Evolutionary conservation across 495 filamentous ascomycete species (phyloP).

Genomic region (Glarea lozoyensis): DNA sequence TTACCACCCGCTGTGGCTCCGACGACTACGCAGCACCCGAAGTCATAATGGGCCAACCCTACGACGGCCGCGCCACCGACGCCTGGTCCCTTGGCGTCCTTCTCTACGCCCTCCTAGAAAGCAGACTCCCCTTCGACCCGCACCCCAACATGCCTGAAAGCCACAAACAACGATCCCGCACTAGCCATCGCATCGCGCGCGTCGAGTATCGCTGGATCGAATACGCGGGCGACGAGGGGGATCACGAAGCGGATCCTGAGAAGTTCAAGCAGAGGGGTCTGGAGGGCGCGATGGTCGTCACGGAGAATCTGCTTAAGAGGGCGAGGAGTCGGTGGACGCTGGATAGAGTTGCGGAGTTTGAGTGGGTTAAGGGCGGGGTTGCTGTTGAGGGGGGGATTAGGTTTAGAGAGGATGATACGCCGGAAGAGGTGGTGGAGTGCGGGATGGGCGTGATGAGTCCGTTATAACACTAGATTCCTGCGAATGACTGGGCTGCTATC

Average conservation of each 20-base stretch:
- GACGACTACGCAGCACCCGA: constrained; percentile 97
- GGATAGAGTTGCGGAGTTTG: constrained; percentile 56
- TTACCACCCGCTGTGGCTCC: constrained; percentile 85
- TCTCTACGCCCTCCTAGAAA: constrained; percentile 89
- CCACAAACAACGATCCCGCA: constrained; percentile 62
- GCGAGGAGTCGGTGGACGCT: constrained; percentile 65
- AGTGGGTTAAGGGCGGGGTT: constrained; percentile 73
- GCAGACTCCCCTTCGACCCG: constrained; percentile 84
- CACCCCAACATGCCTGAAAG: constrained; percentile 62
- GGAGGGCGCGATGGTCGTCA: constrained; percentile 65
- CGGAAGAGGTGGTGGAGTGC: constrained; percentile 31
- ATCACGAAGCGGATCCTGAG: constrained; percentile 40
- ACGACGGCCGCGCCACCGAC: constrained; percentile 87
- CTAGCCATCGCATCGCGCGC: constrained; percentile 86
- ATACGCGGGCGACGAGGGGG: constrained; percentile 66
- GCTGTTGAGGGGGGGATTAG: constrained; percentile 60
- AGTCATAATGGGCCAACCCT: constrained; percentile 88
- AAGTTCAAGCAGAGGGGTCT: constrained; percentile 51
- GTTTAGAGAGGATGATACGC: constrained; percentile 56
- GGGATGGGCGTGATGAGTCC: constrained; percentile 7
- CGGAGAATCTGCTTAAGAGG: constrained; percentile 75
- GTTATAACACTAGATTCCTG: constrained; percentile 12
- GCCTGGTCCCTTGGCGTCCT: constrained; percentile 93
- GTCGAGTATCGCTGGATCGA: constrained; percentile 91
- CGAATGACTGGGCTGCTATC: too few relatives aligned